Evolutionary conservation across 106 monocot genomes (phyloP).

Genomic region (Platanthera guangdongensis): DNA sequence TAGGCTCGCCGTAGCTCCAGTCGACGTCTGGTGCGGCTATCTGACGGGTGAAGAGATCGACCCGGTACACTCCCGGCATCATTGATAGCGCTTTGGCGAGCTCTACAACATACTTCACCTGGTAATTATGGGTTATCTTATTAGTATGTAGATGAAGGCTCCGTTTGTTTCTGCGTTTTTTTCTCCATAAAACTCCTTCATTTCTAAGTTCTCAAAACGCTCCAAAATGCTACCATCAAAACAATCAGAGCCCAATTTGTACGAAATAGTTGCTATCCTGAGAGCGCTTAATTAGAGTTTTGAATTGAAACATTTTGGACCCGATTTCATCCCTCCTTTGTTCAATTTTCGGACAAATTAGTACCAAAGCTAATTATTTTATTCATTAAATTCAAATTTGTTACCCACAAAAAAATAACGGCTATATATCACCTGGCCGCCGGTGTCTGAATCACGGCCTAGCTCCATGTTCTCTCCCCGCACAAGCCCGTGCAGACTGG

Average conservation of each 20-base stretch:
- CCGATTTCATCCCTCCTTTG: too few relatives aligned
- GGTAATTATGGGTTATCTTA: neutral
- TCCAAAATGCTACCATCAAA: too few relatives aligned
- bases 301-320: too few relatives aligned
- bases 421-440: slow-evolving; percentile 54
- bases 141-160: neutral
- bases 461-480: slow-evolving; percentile 98
- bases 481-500: slow-evolving; percentile 87
- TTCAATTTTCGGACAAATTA: too few relatives aligned
- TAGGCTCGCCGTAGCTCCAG: slow-evolving; percentile 93
- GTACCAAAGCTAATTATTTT: too few relatives aligned
- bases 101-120: slow-evolving; percentile 95
- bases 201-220: too few relatives aligned
- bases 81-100: slow-evolving; percentile 79
- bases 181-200: too few relatives aligned
- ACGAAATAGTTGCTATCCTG: neutral
- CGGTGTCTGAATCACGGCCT: slow-evolving; percentile 88
- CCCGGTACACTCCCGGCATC: slow-evolving; percentile 92
- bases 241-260: too few relatives aligned
- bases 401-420: neutral
- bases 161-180: too few relatives aligned
- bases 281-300: too few relatives aligned
- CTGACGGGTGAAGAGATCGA: slow-evolving; percentile 88
- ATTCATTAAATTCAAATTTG: too few relatives aligned
- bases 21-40: slow-evolving; percentile 77